Percentiles rank a stretch among this genome's conserved stretches.
Evolutionary conservation across 176 grass and related monocot genomes (phyloP).

Genomic region (Chrysopogon serrulatus): DNA sequence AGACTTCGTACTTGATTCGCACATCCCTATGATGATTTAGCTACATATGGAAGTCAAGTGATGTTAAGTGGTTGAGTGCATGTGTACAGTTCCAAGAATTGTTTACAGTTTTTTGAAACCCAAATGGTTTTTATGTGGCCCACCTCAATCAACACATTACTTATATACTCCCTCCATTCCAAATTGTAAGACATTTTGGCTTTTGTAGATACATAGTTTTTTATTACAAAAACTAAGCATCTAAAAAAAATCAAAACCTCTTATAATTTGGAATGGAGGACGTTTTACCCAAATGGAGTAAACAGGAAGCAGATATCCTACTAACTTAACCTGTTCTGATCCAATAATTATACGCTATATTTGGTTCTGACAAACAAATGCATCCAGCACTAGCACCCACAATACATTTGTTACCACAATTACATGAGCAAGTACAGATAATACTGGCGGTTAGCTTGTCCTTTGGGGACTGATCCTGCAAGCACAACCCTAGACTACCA

Average conservation of each 20-base stretch:
- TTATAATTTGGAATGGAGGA: background rate
- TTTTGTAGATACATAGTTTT: background rate
- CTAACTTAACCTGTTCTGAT: background rate
- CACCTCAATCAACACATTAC: background rate
- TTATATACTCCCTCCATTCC: background rate
- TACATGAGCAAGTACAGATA: conserved; percentile 40
- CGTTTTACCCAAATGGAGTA: background rate
- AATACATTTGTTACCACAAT: conserved; percentile 48
- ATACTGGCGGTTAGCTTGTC: conserved; percentile 62
- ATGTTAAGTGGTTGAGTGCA: background rate
- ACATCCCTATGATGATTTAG: background rate
- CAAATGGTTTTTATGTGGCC: background rate
- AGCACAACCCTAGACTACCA: conserved; percentile 40
- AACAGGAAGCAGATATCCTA: conserved; percentile 13
- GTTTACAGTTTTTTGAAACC: background rate
- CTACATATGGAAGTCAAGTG: background rate
- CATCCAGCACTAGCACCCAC: conserved; percentile 23
- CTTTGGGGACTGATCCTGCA: conserved; percentile 35
- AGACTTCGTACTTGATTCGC: background rate
- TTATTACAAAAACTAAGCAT: background rate
- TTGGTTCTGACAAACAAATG: conserved; percentile 32
- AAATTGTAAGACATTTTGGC: background rate
- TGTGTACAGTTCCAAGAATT: no score
- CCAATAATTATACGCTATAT: conserved; percentile 30
- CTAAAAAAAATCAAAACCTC: background rate